Conservation (phyloP, 2,329 filamentous ascomycete genomes). For the Fusarium sp. region DNA sequence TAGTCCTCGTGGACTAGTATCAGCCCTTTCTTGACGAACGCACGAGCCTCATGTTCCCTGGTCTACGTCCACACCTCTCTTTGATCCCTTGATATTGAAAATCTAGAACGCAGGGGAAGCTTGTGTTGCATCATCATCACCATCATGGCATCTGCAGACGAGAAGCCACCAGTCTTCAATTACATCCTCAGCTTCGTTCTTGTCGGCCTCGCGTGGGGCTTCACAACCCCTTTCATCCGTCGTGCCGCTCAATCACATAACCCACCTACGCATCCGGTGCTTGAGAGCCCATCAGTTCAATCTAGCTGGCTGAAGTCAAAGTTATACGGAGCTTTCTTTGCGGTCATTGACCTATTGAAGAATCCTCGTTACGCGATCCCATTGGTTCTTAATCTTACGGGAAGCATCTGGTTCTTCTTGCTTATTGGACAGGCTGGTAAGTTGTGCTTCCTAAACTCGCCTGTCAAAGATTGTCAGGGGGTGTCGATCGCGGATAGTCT, state of each 20-base stretch:
- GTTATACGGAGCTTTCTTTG: conserved; percentile 73
- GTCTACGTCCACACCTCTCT: conserved; percentile 10
- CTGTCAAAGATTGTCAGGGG: conserved; percentile 7
- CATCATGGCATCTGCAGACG: conserved; percentile 27
- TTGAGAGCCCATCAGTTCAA: conserved; percentile 60
- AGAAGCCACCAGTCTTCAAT: conserved; percentile 70
- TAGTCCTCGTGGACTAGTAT: conserved; percentile 22
- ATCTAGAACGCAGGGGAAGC: conserved; percentile 18
- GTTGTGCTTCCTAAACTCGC: conserved; percentile 43
- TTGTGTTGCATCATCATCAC: conserved; percentile 17
- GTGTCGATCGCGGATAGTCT: conserved; percentile 24
- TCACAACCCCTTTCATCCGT: conserved; percentile 92
- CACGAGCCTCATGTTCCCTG: conserved; percentile 34
- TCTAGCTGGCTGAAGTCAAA: conserved; percentile 70
- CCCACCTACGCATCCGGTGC: conserved; percentile 66
- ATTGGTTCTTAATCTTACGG: conserved; percentile 86
- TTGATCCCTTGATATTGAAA: conserved; percentile 1
- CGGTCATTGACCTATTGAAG: conserved; percentile 78
- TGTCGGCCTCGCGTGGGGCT: conserved; percentile 91
- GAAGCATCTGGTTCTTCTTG: conserved; percentile 96
- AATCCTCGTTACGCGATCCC: conserved; percentile 88
- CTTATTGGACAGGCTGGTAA: conserved; percentile 90
- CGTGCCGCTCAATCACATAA: conserved; percentile 81
- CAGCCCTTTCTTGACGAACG: conserved; percentile 4
- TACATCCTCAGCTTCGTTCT: conserved; percentile 90